Evolutionary conservation across 345 rosid genomes (phyloP).

Genomic region (Syzygium grande): DNA sequence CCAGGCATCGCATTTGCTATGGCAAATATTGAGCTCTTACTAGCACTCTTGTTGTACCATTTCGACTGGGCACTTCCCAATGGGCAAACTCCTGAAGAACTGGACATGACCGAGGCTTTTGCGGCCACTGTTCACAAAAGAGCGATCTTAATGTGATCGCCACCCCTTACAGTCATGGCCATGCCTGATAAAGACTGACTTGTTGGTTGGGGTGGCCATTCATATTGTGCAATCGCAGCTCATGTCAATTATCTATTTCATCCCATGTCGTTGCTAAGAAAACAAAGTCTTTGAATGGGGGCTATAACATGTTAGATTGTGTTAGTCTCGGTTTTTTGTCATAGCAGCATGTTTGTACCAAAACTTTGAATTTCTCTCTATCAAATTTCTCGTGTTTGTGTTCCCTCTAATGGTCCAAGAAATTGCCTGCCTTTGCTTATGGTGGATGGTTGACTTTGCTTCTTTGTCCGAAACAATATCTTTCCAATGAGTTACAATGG

Average conservation of each 20-base stretch:
- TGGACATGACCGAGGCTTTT: slow-evolving; percentile 1
- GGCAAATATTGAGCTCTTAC: neutral
- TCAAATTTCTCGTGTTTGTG: neutral
- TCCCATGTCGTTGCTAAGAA: neutral
- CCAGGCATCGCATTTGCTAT: neutral
- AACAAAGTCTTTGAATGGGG: neutral
- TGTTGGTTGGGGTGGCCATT: too few species aligned
- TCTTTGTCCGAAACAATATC: neutral
- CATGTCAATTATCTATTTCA: neutral
- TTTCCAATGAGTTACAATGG: neutral
- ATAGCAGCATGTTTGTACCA: neutral
- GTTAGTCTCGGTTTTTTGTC: neutral
- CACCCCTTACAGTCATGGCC: neutral
- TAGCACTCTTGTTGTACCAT: slow-evolving; percentile 2
- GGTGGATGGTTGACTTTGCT: neutral
- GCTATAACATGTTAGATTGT: neutral
- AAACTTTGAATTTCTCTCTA: neutral
- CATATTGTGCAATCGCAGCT: neutral
- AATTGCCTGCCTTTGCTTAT: neutral
- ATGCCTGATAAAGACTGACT: neutral
- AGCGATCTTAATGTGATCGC: neutral
- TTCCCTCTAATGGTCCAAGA: neutral
- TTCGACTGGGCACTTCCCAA: neutral
- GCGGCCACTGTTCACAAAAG: neutral
- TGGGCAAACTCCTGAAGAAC: neutral